phyloP scores from a whole-genome alignment of 2,329 filamentous ascomycete genomes.

The Plenodomus tracheiphilus region DNA sequence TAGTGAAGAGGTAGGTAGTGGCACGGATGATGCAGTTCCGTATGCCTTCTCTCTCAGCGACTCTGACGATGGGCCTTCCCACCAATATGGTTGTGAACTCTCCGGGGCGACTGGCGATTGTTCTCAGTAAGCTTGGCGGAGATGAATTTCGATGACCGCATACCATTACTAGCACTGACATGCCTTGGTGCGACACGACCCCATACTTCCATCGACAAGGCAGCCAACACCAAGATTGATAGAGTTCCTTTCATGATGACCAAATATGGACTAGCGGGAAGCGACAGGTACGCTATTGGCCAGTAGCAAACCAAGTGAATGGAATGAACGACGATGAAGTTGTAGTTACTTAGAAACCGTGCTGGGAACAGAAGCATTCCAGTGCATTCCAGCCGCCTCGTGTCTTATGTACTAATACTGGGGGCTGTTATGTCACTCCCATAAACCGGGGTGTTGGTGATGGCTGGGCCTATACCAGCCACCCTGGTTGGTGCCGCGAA shows the following conservation, averaged over 20 bases:
- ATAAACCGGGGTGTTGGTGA: conserved; percentile 23
- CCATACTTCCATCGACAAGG: conserved; percentile 18
- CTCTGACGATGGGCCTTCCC: conserved; percentile 6
- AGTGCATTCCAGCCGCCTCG: conserved; percentile 3
- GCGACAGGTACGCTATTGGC: conserved; percentile 13
- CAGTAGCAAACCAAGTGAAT: conserved; percentile 1
- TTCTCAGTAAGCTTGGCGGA: conserved; percentile 4
- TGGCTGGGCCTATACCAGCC: neutral
- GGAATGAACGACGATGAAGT: conserved; percentile 4
- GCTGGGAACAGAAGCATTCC: conserved; percentile 13
- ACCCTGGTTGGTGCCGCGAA: conserved; percentile 17
- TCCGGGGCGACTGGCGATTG: conserved; percentile 10
- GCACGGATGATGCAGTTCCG: neutral
- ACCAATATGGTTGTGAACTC: conserved; percentile 18
- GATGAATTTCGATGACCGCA: conserved; percentile 2
- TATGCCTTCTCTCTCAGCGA: conserved; percentile 5
- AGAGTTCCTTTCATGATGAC: conserved; percentile 20
- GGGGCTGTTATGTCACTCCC: conserved; percentile 9
- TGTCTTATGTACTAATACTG: conserved; percentile 14
- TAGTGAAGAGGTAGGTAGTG: conserved; percentile 2
- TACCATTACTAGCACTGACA: conserved; percentile 14
- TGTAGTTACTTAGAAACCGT: conserved; percentile 8
- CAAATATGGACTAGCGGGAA: neutral
- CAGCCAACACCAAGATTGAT: conserved; percentile 19
- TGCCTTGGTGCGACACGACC: conserved; percentile 14